These are phyloP conservation scores for Cercis canadensis DNA, from an alignment of 306 rosid genomes.

Conservation along the genomic window DNA sequence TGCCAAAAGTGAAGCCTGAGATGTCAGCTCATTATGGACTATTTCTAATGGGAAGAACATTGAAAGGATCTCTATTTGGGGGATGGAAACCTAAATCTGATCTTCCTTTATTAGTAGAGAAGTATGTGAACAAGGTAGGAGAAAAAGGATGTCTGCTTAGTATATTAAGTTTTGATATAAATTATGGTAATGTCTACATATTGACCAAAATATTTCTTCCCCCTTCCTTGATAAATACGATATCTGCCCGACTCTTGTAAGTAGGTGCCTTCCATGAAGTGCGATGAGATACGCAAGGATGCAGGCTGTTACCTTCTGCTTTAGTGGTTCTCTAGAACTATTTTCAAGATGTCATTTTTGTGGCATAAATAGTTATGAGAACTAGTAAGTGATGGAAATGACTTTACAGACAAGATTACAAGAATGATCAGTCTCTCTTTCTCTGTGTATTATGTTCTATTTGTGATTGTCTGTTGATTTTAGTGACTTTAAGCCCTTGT, in stretches of 20 bases:
- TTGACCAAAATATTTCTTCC: conserved; percentile 18
- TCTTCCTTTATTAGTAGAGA: conserved; percentile 85
- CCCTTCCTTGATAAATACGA: no score
- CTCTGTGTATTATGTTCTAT: neutral
- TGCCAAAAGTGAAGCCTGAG: conserved; percentile 85
- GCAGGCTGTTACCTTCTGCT: no score
- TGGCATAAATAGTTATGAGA: neutral
- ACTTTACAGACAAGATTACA: neutral
- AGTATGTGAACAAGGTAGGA: conserved; percentile 79
- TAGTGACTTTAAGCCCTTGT: no score
- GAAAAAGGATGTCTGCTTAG: neutral
- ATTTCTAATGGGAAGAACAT: conserved; percentile 78
- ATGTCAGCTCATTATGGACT: conserved; percentile 81
- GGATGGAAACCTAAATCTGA: conserved; percentile 99
- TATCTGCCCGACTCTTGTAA: no score
- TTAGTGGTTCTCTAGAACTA: conserved; percentile 3
- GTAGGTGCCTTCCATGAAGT: no score
- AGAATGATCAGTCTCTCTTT: neutral
- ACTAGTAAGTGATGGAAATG: neutral
- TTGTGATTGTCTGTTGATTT: no score
- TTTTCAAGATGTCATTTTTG: conserved; percentile 16
- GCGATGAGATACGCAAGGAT: no score
- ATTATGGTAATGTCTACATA: conserved; percentile 8
- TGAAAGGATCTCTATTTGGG: conserved; percentile 89
- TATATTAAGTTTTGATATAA: conserved; percentile 9